A percentile compares a stretch with the other conserved stretches of the same genome.
Evolutionary conservation across 768 basidiomycete species (phyloP).

Genomic region (Leccinum rimulosum): DNA sequence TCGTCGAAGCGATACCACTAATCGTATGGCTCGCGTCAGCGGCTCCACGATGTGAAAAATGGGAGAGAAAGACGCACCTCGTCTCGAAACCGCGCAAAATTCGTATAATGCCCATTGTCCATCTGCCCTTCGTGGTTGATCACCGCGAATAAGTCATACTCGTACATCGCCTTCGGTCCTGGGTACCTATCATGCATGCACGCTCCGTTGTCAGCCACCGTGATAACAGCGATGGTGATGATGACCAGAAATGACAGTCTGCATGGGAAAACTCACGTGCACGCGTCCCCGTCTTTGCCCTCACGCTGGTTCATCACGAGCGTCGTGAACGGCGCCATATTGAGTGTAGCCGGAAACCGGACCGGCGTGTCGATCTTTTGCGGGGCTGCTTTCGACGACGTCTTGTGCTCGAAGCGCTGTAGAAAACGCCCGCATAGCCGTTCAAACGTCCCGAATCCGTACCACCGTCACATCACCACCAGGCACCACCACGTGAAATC

Average conservation of each 20-base stretch:
- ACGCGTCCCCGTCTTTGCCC: slow-evolving; percentile 40
- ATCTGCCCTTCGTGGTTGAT: slow-evolving; percentile 94
- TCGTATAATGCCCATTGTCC: slow-evolving; percentile 93
- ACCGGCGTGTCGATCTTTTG: slow-evolving; percentile 85
- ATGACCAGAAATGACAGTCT: background rate
- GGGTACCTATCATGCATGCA: slow-evolving; percentile 34
- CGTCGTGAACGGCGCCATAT: slow-evolving; percentile 88
- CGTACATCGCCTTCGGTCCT: slow-evolving; percentile 69
- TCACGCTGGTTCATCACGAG: slow-evolving; percentile 46
- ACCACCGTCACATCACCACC: background rate
- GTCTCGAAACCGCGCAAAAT: slow-evolving; percentile 79
- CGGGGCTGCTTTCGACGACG: slow-evolving; percentile 65
- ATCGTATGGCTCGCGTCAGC: background rate
- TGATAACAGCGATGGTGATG: background rate
- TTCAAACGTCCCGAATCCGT: background rate
- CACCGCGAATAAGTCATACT: slow-evolving; percentile 90
- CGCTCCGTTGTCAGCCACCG: background rate
- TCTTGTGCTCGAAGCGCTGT: slow-evolving; percentile 91
- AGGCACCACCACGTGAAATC: background rate
- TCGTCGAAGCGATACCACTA: slow-evolving; percentile 96
- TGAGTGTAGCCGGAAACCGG: slow-evolving; percentile 76
- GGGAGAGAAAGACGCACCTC: slow-evolving; percentile 53
- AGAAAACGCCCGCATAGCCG: background rate
- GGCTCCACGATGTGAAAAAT: background rate
- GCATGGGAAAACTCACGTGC: slow-evolving; percentile 21